phyloP scores from a whole-genome alignment of 2,329 filamentous ascomycete species.

The Colletotrichum truncatum region DNA sequence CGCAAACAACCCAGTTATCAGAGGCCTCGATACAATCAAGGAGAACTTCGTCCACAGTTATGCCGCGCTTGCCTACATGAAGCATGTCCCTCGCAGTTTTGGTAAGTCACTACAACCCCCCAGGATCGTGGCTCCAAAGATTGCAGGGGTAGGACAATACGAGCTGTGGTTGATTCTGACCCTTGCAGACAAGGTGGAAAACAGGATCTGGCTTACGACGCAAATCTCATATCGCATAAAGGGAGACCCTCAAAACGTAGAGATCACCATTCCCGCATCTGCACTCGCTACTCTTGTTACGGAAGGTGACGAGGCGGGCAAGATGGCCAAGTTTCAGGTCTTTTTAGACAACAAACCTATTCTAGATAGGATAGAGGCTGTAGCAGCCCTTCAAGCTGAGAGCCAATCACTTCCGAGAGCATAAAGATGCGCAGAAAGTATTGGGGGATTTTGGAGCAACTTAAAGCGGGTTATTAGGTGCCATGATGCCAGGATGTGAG shows the following conservation, averaged over 20 bases:
- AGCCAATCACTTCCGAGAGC: no score
- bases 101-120: not conserved
- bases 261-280: not conserved
- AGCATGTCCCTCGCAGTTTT: not conserved
- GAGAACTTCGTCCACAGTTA: not conserved
- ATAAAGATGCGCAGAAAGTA: no score
- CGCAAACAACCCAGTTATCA: not conserved
- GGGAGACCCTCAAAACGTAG: not conserved
- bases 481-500: no score
- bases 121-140: no score
- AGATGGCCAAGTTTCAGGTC: slow-evolving; percentile 1
- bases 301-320: slow-evolving; percentile 1
- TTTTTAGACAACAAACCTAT: not conserved
- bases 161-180: not conserved
- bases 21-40: not conserved
- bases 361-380: not conserved
- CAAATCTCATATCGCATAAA: slow-evolving; percentile 2
- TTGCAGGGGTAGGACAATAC: no score
- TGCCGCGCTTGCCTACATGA: slow-evolving; percentile 1
- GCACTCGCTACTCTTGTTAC: not conserved
- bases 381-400: not conserved
- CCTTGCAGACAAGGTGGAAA: not conserved
- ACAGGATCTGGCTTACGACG: not conserved
- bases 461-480: no score
- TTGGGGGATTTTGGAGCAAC: no score